Conservation (phyloP, 495 filamentous ascomycete genomes). For the Penicillium lividum region DNA sequence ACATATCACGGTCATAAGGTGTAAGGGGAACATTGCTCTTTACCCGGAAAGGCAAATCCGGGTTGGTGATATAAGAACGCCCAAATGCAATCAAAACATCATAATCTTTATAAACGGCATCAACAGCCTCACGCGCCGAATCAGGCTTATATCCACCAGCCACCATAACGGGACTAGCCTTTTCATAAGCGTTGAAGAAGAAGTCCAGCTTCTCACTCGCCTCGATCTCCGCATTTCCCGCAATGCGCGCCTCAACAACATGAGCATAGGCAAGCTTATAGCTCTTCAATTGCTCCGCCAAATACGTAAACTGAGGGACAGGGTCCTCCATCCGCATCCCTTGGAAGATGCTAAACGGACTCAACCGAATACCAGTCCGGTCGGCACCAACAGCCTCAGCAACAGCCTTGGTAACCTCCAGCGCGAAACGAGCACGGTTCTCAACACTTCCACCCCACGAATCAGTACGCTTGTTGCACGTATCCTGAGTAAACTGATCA, state of each 20-base stretch:
- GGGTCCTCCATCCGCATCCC: constrained; percentile 68
- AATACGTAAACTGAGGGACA: constrained; percentile 60
- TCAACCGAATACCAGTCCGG: constrained; percentile 61
- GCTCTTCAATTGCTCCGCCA: constrained; percentile 53
- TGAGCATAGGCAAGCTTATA: constrained; percentile 68
- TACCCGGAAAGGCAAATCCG: constrained; percentile 67
- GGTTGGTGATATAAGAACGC: constrained; percentile 66
- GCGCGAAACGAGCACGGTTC: constrained; percentile 63
- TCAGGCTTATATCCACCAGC: constrained; percentile 59
- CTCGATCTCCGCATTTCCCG: constrained; percentile 47
- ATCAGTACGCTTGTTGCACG: constrained; percentile 63
- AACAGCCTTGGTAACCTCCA: constrained; percentile 67
- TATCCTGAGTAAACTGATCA: constrained; percentile 72
- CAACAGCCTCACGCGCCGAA: constrained; percentile 50
- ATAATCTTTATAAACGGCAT: constrained; percentile 53
- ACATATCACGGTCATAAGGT: constrained; percentile 57
- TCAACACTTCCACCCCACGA: constrained; percentile 71
- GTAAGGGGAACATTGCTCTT: constrained; percentile 55
- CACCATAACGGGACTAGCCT: constrained; percentile 56
- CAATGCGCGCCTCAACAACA: constrained; percentile 56
- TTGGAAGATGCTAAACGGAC: constrained; percentile 66
- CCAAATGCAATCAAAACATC: constrained; percentile 62
- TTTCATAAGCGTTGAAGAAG: constrained; percentile 39
- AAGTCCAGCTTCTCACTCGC: constrained; percentile 52
- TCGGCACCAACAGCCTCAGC: constrained; percentile 64